Evolutionary conservation across 805 yeast species (phyloP).

Genomic region (Myxozyma nipponensis): DNA sequence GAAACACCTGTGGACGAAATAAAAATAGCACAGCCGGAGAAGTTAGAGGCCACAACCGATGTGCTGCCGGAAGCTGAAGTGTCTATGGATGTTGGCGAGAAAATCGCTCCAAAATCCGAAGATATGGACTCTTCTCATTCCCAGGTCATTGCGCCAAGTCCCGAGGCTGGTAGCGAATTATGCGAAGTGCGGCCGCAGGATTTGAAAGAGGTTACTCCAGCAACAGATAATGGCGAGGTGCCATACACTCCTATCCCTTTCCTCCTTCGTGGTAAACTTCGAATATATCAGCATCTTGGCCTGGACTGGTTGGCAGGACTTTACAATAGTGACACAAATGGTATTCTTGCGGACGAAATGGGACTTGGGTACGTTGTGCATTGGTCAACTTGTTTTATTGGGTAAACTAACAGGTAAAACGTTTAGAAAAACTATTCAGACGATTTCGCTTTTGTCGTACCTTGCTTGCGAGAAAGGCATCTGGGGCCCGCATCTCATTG

Average conservation of each 20-base stretch:
- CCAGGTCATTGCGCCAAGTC: not conserved
- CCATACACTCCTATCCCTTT: conserved; percentile 60
- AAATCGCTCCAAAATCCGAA: not conserved
- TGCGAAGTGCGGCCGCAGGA: not conserved
- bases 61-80: not conserved
- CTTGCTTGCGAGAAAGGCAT: conserved; percentile 88
- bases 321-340: conserved; percentile 88
- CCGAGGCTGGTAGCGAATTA: conserved; percentile 29
- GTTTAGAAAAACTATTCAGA: conserved; percentile 77
- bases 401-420: not conserved
- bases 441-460: conserved; percentile 79
- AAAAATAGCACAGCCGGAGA: not conserved
- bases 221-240: conserved; percentile 13
- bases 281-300: conserved; percentile 94
- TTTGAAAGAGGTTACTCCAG: conserved; percentile 3
- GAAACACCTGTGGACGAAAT: not conserved
- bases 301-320: conserved; percentile 94
- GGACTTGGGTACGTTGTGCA: conserved; percentile 76
- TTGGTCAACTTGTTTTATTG: not conserved
- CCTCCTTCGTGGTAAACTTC: conserved; percentile 67
- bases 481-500: conserved; percentile 98
- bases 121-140: not conserved
- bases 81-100: not conserved
- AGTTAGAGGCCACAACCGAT: not conserved
- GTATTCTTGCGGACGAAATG: conserved; percentile 98